Evolutionary conservation across 169 alveolate species (phyloP).

Genomic region (Neospora caninum): DNA sequence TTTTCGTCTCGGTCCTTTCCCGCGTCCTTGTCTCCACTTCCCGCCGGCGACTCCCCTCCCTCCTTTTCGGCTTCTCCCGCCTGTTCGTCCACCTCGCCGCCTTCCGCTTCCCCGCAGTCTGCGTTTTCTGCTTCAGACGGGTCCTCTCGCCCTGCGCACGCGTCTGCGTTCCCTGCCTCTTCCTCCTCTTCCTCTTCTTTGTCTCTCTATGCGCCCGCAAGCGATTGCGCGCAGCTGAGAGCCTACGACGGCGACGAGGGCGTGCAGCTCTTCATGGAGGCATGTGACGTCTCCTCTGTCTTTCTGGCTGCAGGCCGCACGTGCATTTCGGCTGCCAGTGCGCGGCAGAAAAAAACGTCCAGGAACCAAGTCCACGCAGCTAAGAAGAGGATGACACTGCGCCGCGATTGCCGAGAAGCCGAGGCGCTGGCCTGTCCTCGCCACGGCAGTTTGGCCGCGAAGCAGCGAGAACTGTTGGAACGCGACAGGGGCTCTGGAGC

Average conservation of each 20-base stretch:
- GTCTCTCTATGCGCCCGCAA: no score
- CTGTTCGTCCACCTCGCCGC: no score
- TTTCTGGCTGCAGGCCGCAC: constrained; percentile 17
- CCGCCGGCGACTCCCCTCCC: not conserved
- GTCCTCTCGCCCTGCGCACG: not conserved
- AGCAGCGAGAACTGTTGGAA: not conserved
- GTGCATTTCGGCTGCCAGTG: not conserved
- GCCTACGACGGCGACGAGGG: constrained; percentile 35
- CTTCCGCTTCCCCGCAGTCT: not conserved
- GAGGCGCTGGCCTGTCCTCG: not conserved
- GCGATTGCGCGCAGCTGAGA: not conserved
- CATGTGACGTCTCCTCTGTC: constrained; percentile 10
- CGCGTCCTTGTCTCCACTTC: not conserved
- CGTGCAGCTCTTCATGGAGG: constrained; percentile 13
- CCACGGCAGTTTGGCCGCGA: not conserved
- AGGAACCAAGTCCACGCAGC: not conserved
- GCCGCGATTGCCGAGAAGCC: not conserved
- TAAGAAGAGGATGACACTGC: not conserved
- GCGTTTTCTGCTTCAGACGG: not conserved
- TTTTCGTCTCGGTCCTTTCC: not conserved
- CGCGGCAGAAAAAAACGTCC: not conserved
- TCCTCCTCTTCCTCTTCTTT: not conserved
- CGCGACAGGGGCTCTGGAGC: not conserved
- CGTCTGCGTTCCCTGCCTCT: not conserved
- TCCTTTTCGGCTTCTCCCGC: no score